Evolutionary conservation across 257 asterid genomes (phyloP).

Genomic region (Jaltomata sinuosa): DNA sequence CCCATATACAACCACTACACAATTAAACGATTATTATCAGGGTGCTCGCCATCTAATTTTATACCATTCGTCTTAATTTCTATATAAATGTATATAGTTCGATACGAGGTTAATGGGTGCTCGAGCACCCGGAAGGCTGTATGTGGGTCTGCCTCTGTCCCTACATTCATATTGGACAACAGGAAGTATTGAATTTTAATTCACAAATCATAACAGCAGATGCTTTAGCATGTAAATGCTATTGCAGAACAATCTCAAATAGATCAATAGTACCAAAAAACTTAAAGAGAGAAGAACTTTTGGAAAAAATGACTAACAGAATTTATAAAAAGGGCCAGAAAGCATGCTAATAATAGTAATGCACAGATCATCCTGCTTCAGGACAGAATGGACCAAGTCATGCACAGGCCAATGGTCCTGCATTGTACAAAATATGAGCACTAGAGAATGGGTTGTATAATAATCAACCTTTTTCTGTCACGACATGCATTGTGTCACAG

Average conservation of each 20-base stretch:
- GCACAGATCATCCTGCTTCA: not conserved
- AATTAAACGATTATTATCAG: too few relatives aligned
- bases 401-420: not conserved
- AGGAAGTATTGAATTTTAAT: not conserved
- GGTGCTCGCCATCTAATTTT: too few relatives aligned
- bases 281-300: not conserved
- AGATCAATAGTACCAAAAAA: not conserved
- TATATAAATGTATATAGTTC: too few relatives aligned
- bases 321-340: not conserved
- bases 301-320: not conserved
- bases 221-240: not conserved
- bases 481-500: not conserved
- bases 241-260: not conserved
- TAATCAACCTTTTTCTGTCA: not conserved
- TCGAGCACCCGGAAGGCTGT: too few relatives aligned
- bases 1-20: too few relatives aligned
- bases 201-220: not conserved
- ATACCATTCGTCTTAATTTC: too few relatives aligned
- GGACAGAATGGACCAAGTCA: not conserved
- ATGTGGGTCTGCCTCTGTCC: not conserved
- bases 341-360: not conserved
- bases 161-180: not conserved
- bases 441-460: not conserved
- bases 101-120: too few relatives aligned
- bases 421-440: not conserved